Percentiles rank a stretch among this genome's conserved stretches.
Conservation (phyloP, 305 asterid species). For the Fraxinus sp. region DNA sequence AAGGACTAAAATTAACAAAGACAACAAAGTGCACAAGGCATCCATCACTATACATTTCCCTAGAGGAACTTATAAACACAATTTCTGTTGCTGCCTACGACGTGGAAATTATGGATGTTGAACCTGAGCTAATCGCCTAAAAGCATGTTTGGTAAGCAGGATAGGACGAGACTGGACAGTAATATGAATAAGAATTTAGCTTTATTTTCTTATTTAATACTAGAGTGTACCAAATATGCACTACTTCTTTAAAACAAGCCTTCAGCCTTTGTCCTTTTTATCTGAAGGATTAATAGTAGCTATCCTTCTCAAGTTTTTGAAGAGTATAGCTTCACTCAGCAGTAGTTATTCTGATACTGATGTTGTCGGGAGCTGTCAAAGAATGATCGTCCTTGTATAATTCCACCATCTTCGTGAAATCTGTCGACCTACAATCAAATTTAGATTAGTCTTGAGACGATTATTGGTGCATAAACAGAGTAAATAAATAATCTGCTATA, state of each 20-base stretch:
- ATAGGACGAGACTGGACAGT: background rate
- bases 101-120: slow-evolving; percentile 16
- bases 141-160: background rate
- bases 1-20: background rate
- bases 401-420: slow-evolving; percentile 44
- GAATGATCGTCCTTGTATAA: slow-evolving; percentile 29
- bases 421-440: slow-evolving; percentile 44
- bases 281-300: background rate
- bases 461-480: background rate
- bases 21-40: slow-evolving; percentile 27
- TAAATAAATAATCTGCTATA: background rate
- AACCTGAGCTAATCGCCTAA: slow-evolving; percentile 16
- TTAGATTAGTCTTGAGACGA: background rate
- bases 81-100: slow-evolving; percentile 17
- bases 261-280: background rate
- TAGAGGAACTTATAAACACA: background rate
- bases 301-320: background rate
- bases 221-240: background rate
- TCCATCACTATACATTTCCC: slow-evolving; percentile 23
- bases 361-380: slow-evolving; percentile 37
- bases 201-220: background rate
- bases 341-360: slow-evolving; percentile 46
- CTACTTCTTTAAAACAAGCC: slow-evolving; percentile 13
- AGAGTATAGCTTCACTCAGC: slow-evolving; percentile 8
- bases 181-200: background rate